Conservation (phyloP, 768 basidiomycete genomes). For the Boletus rex-veris region DNA sequence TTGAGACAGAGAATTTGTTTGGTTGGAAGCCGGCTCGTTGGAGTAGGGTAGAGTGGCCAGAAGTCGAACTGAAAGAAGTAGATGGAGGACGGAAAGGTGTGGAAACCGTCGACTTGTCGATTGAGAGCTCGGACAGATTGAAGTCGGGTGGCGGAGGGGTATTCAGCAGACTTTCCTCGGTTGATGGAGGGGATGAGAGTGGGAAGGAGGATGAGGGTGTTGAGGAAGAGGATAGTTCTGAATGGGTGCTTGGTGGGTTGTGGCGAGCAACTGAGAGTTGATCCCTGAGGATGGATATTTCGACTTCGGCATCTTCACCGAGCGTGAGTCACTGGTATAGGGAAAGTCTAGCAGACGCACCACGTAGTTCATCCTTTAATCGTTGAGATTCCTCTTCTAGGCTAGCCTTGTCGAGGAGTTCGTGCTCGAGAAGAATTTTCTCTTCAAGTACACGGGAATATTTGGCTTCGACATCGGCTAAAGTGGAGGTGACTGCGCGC, state of each 20-base stretch:
- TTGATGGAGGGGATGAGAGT: conserved; percentile 27
- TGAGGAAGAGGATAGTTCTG: conserved; percentile 26
- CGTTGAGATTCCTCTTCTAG: conserved; percentile 90
- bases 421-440: conserved; percentile 95
- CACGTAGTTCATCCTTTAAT: conserved; percentile 88
- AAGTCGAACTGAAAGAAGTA: conserved; percentile 29
- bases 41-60: conserved; percentile 47
- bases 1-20: conserved; percentile 37
- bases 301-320: conserved; percentile 72
- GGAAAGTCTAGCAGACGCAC: conserved; percentile 46
- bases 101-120: conserved; percentile 38
- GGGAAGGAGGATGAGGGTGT: conserved; percentile 35
- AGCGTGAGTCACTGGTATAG: conserved; percentile 14
- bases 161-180: conserved; percentile 55
- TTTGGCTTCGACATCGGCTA: conserved; percentile 82
- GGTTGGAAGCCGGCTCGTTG: conserved; percentile 51
- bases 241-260: conserved; percentile 27
- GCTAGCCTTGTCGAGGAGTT: conserved; percentile 84
- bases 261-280: conserved; percentile 49
- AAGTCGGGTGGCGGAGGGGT: conserved; percentile 60
- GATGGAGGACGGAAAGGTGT: conserved; percentile 34
- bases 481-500: conserved; percentile 76
- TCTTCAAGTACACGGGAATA: conserved; percentile 92
- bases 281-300: conserved; percentile 79
- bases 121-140: conserved; percentile 54